phyloP scores from a whole-genome alignment of 768 basidiomycete species.

The Psilocybe cubensis region DNA sequence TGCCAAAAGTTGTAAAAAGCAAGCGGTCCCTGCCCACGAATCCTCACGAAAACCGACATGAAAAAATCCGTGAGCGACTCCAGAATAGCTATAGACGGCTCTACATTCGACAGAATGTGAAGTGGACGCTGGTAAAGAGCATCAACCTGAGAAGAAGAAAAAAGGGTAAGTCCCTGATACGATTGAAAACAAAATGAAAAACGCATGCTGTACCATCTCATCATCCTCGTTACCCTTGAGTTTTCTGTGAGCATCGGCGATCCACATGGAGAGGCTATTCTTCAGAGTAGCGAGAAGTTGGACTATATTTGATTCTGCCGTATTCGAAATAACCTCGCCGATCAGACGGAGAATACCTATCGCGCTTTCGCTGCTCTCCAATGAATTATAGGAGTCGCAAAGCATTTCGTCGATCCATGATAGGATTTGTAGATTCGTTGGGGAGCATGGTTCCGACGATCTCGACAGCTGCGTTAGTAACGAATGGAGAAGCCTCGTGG shows the following conservation, averaged over 20 bases:
- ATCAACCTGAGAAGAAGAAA: slow-evolving; percentile 27
- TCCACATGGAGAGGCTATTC: slow-evolving; percentile 51
- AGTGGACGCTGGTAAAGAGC: slow-evolving; percentile 51
- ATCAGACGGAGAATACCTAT: slow-evolving; percentile 40
- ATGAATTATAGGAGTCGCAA: slow-evolving; percentile 15
- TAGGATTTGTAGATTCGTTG: slow-evolving; percentile 7
- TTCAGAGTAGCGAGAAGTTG: slow-evolving; percentile 39
- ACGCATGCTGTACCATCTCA: slow-evolving; percentile 42
- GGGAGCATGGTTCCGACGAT: background rate
- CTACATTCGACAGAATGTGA: slow-evolving; percentile 35
- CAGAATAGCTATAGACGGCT: slow-evolving; percentile 45
- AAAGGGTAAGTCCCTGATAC: background rate
- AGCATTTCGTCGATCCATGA: slow-evolving; percentile 13
- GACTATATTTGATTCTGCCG: slow-evolving; percentile 30
- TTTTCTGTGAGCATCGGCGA: slow-evolving; percentile 46
- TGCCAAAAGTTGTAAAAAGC: slow-evolving; percentile 64
- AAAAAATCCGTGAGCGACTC: slow-evolving; percentile 48
- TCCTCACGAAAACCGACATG: slow-evolving; percentile 50
- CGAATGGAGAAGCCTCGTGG: slow-evolving; percentile 7
- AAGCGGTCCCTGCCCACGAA: slow-evolving; percentile 52
- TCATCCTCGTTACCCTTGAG: slow-evolving; percentile 50
- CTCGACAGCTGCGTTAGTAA: slow-evolving; percentile 12
- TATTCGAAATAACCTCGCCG: slow-evolving; percentile 33
- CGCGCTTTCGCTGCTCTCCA: slow-evolving; percentile 24
- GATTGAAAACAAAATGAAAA: background rate